Evolutionary conservation across 2,329 filamentous ascomycete species (phyloP), one percentile per base, ranked within the genome.

Genomic region (Trichophyton benhamiae): DNA sequence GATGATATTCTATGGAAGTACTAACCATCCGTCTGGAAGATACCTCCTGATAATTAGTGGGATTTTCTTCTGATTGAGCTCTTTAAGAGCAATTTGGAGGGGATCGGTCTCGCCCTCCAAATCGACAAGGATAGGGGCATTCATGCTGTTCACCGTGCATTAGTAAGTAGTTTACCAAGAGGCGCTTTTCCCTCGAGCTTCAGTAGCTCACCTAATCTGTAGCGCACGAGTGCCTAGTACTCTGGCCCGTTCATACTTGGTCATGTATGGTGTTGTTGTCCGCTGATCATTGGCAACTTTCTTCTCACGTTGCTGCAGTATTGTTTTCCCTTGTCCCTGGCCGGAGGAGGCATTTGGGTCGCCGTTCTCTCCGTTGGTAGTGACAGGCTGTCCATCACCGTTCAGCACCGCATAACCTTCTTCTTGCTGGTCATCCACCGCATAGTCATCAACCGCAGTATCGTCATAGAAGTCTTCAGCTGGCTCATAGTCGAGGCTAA

Each of bases 51-150:
- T 89, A 62, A 99, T 94, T 64, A 99, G 77, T 25, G 94, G 94
- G 61, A 99, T 96, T 83, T 99, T 99, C 83, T 97, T 97, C 79
- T 97, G 91, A 66, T 89, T 85, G 73, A 99, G 80, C 78, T 99
- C 94, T 78, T 97, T 97, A 75, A 96, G 88, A 25, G 94, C 94
- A 72, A 99, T 97, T 76, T 96, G 91, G 61, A 99, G 80, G 52
- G 94, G 94, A 78, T 99, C 94, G 59, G 94, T 97, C 80, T 97
- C 92, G 71, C 94, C 94, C 76, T 97, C 94, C 38, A 96, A 83
- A 72, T 99, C 94, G 59, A 99, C 94, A 53, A 99, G 82, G 33
- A 97, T 91, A 2, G 94, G 94, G 63, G 94, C 94, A 75, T 97
- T 97, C 87, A 96, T 95, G 78, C 94, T 95, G 68, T 62, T 59